A percentile compares a stretch with the other conserved stretches of the same genome.
These are phyloP conservation scores for Termitomyces sp. DNA, from an alignment of 768 basidiomycete genomes.

Conservation along the genomic window DNA sequence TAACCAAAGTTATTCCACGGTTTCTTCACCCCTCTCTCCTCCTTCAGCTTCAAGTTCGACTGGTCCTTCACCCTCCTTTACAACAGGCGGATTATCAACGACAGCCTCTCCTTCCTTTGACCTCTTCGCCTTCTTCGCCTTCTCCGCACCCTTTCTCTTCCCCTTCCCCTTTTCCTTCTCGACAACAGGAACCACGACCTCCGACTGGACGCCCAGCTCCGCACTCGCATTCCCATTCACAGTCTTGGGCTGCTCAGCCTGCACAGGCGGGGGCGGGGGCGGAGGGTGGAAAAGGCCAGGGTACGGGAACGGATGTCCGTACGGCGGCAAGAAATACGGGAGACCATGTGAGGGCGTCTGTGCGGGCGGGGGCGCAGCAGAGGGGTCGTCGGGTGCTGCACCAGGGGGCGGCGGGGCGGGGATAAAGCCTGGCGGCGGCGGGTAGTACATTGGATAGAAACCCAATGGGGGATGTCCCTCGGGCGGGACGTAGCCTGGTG, in stretches of 20 bases:
- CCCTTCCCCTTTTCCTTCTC: no score
- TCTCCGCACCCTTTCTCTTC: no score
- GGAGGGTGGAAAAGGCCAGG: not conserved
- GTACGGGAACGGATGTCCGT: not conserved
- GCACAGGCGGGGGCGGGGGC: not conserved
- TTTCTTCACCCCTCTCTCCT: no score
- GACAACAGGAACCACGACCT: no score
- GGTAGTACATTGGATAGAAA: conserved; percentile 39
- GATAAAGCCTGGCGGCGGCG: conserved; percentile 28
- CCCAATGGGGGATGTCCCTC: conserved; percentile 22
- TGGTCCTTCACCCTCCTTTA: no score
- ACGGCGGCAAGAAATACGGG: not conserved
- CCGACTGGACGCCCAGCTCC: no score
- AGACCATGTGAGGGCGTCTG: not conserved
- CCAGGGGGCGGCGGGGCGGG: conserved; percentile 21
- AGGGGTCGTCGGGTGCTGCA: not conserved
- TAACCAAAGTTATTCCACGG: no score
- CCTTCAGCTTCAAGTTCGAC: no score
- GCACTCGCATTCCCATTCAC: no score
- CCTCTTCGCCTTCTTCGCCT: no score
- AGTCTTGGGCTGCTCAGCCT: not conserved
- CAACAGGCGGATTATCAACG: no score
- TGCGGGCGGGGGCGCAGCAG: not conserved
- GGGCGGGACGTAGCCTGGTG: conserved; percentile 26
- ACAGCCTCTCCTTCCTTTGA: no score